Evolutionary conservation across 495 filamentous ascomycete species (phyloP).

Genomic region (Venustampulla echinocandica): DNA sequence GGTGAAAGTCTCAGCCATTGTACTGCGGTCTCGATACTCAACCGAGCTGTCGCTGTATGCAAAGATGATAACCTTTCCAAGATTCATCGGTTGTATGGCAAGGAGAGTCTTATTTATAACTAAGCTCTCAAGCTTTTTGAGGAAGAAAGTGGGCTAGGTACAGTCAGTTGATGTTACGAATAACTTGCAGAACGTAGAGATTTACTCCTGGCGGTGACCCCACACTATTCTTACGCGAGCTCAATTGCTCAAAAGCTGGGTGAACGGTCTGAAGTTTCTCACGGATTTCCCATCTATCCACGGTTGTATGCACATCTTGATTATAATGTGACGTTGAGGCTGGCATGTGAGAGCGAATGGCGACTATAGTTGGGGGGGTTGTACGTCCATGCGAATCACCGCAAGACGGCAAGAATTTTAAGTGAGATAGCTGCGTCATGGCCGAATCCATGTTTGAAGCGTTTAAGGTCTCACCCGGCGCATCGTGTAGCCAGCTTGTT

Average conservation of each 20-base stretch:
- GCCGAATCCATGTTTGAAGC: constrained; percentile 40
- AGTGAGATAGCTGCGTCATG: constrained; percentile 51
- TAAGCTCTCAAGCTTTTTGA: constrained; percentile 61
- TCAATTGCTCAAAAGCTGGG: constrained; percentile 64
- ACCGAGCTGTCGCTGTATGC: constrained; percentile 68
- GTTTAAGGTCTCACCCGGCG: constrained; percentile 19
- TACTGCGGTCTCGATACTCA: constrained; percentile 65
- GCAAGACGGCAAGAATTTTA: constrained; percentile 57
- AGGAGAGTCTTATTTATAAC: constrained; percentile 58
- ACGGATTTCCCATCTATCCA: constrained; percentile 68
- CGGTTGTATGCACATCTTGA: constrained; percentile 54
- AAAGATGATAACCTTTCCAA: constrained; percentile 58
- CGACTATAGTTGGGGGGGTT: constrained; percentile 56
- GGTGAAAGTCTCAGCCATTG: constrained; percentile 54
- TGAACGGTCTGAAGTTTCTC: constrained; percentile 53
- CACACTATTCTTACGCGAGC: constrained; percentile 50
- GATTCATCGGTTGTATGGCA: constrained; percentile 54
- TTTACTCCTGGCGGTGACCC: constrained; percentile 7
- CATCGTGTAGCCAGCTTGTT: constrained; percentile 39
- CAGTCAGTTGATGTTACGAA: constrained; percentile 8
- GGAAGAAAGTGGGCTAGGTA: constrained; percentile 43
- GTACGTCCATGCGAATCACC: constrained; percentile 37
- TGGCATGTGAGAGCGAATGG: constrained; percentile 58
- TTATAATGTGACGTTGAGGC: constrained; percentile 43
- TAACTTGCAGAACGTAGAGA: constrained; percentile 1